Conservation (phyloP, 75 land plant species). For the Isoetes taiwanensis region DNA sequence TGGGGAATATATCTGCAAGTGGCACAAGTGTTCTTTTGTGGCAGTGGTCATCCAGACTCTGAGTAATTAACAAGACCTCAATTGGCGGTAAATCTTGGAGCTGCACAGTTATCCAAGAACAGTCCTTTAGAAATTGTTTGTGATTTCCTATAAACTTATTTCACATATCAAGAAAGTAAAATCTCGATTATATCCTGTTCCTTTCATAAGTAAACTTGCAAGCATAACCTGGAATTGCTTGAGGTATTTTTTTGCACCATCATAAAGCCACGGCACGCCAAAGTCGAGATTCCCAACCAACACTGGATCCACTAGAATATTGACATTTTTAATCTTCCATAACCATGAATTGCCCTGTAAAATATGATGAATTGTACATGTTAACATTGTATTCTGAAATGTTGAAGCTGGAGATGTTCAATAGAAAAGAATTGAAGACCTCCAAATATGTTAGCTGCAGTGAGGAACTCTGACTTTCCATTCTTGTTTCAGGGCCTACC, state of each 20-base stretch:
- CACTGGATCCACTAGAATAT: constrained; percentile 76
- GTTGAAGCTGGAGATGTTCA: no score
- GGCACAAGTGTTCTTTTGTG: constrained; percentile 61
- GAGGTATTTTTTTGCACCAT: constrained; percentile 62
- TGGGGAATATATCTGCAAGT: constrained; percentile 37
- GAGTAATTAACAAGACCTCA: constrained; percentile 78
- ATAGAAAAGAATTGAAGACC: no score
- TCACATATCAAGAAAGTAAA: not conserved
- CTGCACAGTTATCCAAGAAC: constrained; percentile 20
- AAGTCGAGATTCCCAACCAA: constrained; percentile 88
- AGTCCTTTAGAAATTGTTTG: not conserved
- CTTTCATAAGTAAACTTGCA: not conserved
- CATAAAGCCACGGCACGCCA: constrained; percentile 81
- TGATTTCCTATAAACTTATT: not conserved
- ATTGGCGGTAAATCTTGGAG: constrained; percentile 57
- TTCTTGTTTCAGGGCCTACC: no score
- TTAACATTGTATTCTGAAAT: no score
- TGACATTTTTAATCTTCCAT: constrained; percentile 54
- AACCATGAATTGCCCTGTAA: constrained; percentile 83
- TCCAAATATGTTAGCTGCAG: no score
- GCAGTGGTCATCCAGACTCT: constrained; percentile 92
- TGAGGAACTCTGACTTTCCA: no score
- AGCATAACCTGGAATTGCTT: constrained; percentile 32
- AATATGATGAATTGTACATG: no score
- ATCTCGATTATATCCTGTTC: not conserved